Evolutionary conservation across 805 yeast genomes (phyloP), one percentile per base, ranked within the genome.

Genomic region (Phaffomyces antillensis): DNA sequence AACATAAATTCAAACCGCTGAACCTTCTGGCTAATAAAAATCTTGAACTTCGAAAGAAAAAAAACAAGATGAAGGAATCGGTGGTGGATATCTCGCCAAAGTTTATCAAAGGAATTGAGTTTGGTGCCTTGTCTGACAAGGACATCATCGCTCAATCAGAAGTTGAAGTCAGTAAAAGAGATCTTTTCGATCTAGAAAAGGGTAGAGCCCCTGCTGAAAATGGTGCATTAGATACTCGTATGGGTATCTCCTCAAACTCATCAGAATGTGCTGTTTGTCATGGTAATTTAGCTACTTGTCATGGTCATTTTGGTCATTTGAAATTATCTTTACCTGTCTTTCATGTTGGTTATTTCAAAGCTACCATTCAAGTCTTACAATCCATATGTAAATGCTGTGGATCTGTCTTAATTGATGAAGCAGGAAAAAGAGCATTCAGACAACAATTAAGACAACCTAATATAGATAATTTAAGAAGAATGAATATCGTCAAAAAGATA

Each of bases 241-340:
- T 95, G 99, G 99, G 99, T 61, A 87, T 87, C 4, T 86, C 96
- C 7, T 80, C 93, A 43, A 89, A 87, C 53, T 66, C 83, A n/a
- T 70, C 79, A 15, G 95, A 85, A 61, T 93, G 99, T 71, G 63
- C 77, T 13, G 95, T 98, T 0, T 93, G 99, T 67, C 87, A 80
- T 55, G 98, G 98, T 3, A 80, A 81, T 54, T 68, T 93, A 52
- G 96, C 96, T 0, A 77, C 96, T 2, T 93, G 99, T 64, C 97
- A 91, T 67, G 99, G 99, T 47, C 99, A 93, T 68, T 93, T 93
- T 63, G 99, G 99, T 36, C 96, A 95, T 59, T 78, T 93, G 51
- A 79, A 87, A 57, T 73, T 93, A 42, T 96, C 98, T 0, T 70
- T 93, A 38, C 99, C 99, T 2, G 98, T 90, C 13, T 93, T 91